These are phyloP conservation scores for Amphibolis antarctica DNA, from an alignment of 106 monocot genomes.

Conservation along the genomic window DNA sequence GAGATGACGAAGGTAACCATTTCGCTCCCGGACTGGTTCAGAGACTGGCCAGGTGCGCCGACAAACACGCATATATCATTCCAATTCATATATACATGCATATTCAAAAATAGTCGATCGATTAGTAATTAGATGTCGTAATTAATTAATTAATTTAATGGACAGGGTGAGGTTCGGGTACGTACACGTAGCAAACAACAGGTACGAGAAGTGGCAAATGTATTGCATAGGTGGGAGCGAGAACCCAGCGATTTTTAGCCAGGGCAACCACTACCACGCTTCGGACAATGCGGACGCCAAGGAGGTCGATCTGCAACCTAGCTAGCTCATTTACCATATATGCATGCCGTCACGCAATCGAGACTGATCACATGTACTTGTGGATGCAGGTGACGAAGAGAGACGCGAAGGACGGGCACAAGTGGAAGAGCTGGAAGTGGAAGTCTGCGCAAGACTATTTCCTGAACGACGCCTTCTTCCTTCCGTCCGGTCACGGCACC, in stretches of 20 bases:
- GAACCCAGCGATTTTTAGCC: constrained; percentile 46
- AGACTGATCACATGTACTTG: background rate
- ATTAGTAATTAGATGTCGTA: no score
- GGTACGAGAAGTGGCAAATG: constrained; percentile 40
- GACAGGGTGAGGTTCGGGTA: constrained; percentile 42
- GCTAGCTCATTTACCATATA: background rate
- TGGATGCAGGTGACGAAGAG: constrained; percentile 40
- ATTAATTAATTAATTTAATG: no score
- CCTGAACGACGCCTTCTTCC: constrained; percentile 41
- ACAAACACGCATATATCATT: no score
- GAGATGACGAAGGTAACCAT: no score
- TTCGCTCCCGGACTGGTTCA: no score
- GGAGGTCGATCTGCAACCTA: constrained; percentile 17
- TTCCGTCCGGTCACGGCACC: constrained; percentile 44
- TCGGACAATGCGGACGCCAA: constrained; percentile 11
- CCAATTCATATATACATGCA: no score
- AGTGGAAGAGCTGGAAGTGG: constrained; percentile 60
- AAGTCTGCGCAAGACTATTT: constrained; percentile 37
- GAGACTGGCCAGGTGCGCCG: no score
- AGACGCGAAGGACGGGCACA: constrained; percentile 11
- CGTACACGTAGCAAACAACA: constrained; percentile 47
- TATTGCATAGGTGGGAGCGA: constrained; percentile 49
- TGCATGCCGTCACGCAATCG: background rate
- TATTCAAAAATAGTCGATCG: no score
- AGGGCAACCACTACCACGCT: constrained; percentile 42